Evolutionary conservation across 2,329 filamentous ascomycete species (phyloP), one percentile per base, ranked within the genome.

Genomic region (Colletotrichum tamarilloi): DNA sequence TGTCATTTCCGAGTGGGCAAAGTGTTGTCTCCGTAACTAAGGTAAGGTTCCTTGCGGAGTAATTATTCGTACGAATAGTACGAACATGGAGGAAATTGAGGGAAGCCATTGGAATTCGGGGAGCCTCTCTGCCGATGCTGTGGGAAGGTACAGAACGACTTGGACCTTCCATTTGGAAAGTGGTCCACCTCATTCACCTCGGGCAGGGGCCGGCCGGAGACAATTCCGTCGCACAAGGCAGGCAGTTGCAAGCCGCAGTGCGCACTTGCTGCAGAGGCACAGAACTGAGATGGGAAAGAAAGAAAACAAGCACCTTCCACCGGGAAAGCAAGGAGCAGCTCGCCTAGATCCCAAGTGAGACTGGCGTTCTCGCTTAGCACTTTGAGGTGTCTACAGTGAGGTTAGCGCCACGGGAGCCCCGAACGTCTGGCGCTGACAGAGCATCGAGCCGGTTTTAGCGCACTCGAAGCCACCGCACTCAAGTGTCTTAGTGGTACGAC

Each of bases 371-470:
- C 60, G 60, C 60, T 35, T 63, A 38, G 28, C 38, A n/a, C 30
- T 52, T n/a, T 42, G 26, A 14, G n/a, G 26, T 32, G 11, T 38
- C 35, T n/a, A 62, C 26, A 35, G 19, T 4, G n/a, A 59, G 55
- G 12, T 42, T 67, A 67, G 64, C 55, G 55, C 38, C 38, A 38
- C 64, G 56, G 64, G 64, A 53, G 64, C 55, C n/a, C 65, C 56
- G 65, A 67, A 35, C 28, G 42, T 22, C 42, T 19, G 26, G 64
- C 42, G 12, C 30, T 35, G 55, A 35, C 55, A 32, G 53, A 52
- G 38, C 26, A 24, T n/a, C 8, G 12, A 30, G 32, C 19, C 35
- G n/a, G 8, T 8, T 38, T 46, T 46, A 30, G 35, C 63, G 53
- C 53, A 26, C 6, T 30, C 24, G 24, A 19, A 9, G 38, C 42